These are phyloP conservation scores for Agaricus sinodeliciosus DNA, from an alignment of 768 basidiomycete species.

Conservation along the genomic window DNA sequence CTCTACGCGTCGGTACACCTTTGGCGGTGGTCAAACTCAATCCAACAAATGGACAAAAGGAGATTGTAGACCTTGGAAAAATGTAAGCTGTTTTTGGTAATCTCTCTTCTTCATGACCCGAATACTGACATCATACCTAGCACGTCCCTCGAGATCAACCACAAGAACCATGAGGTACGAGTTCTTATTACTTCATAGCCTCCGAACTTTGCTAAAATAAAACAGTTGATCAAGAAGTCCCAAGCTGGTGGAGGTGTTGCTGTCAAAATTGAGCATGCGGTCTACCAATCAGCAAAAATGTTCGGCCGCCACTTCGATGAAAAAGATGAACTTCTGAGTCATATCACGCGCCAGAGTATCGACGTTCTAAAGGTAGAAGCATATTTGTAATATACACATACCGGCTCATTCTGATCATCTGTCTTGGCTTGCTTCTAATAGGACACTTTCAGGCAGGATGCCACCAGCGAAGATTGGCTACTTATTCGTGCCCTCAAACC, in stretches of 20 bases:
- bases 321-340: slow-evolving; percentile 89
- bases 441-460: slow-evolving; percentile 85
- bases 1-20: slow-evolving; percentile 87
- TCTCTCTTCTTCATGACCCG: not conserved
- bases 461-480: slow-evolving; percentile 87
- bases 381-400: not conserved
- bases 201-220: not conserved
- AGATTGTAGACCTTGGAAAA: slow-evolving; percentile 88
- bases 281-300: slow-evolving; percentile 92
- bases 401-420: not conserved
- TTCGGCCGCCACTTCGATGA: slow-evolving; percentile 96
- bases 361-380: slow-evolving; percentile 84
- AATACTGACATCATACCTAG: slow-evolving; percentile 30
- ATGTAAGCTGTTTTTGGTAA: slow-evolving; percentile 53
- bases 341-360: slow-evolving; percentile 88
- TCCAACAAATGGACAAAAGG: slow-evolving; percentile 80
- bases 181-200: slow-evolving; percentile 14
- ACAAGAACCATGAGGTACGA: slow-evolving; percentile 73
- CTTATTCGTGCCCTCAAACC: slow-evolving; percentile 85
- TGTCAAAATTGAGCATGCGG: slow-evolving; percentile 96
- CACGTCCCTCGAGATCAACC: slow-evolving; percentile 96
- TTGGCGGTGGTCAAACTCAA: slow-evolving; percentile 94
- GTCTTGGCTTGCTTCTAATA: slow-evolving; percentile 21
- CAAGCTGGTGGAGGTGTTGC: slow-evolving; percentile 97
- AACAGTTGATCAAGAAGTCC: slow-evolving; percentile 81